These are phyloP conservation scores for Lodderomyces metapsilosis DNA, from an alignment of 1,139 yeast species.

Conservation along the genomic window DNA sequence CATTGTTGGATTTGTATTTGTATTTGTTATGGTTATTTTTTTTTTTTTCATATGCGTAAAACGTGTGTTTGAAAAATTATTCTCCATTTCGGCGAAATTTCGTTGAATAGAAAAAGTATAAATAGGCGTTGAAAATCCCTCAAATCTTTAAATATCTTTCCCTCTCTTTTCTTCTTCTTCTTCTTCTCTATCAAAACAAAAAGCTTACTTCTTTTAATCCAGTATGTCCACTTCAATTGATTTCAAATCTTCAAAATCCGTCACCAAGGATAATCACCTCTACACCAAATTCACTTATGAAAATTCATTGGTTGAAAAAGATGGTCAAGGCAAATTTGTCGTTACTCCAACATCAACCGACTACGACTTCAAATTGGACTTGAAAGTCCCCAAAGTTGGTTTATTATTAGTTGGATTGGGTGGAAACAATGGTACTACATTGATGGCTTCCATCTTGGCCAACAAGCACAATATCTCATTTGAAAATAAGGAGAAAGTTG, in stretches of 20 bases:
- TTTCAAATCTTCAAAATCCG: constrained; percentile 63
- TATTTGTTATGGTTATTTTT: background rate
- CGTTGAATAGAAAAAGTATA: constrained; percentile 1
- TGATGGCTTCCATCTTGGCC: constrained; percentile 81
- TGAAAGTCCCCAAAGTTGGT: constrained; percentile 83
- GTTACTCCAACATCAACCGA: constrained; percentile 74
- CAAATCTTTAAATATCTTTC: background rate
- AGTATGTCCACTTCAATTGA: constrained; percentile 35
- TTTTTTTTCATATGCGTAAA: background rate
- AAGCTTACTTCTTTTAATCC: constrained; percentile 3
- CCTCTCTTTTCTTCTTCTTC: constrained; percentile 2
- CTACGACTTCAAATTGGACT: constrained; percentile 83
- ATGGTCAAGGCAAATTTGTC: constrained; percentile 51
- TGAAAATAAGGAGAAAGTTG: constrained; percentile 78
- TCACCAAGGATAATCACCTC: constrained; percentile 57
- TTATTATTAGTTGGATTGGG: constrained; percentile 91
- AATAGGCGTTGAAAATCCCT: background rate
- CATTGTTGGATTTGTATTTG: background rate
- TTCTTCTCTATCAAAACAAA: constrained; percentile 3
- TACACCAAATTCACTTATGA: constrained; percentile 61
- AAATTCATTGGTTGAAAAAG: constrained; percentile 39
- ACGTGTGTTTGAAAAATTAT: background rate
- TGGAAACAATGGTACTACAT: constrained; percentile 94
- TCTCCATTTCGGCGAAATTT: constrained; percentile 2
- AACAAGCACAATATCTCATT: constrained; percentile 78